A percentile compares a stretch with the other conserved stretches of the same genome.
Evolutionary conservation across 306 rosid genomes (phyloP).

Genomic region (Castanospermum australe): DNA sequence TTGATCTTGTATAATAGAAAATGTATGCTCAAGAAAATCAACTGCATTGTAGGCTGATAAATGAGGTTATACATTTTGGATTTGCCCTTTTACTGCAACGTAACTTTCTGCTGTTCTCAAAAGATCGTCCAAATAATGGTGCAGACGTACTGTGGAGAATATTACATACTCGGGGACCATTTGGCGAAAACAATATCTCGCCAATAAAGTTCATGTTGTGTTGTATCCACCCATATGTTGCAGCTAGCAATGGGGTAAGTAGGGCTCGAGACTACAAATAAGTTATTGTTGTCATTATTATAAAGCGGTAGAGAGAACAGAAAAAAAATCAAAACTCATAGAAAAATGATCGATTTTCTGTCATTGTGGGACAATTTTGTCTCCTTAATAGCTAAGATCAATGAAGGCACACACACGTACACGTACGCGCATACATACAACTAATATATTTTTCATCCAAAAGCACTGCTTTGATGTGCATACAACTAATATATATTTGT

Average conservation of each 20-base stretch:
- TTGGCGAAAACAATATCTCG: background rate
- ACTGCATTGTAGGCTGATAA: background rate
- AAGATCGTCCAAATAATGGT: background rate
- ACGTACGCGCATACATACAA: background rate
- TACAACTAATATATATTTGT: no score
- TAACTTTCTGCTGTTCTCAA: background rate
- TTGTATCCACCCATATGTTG: background rate
- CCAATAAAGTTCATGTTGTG: background rate
- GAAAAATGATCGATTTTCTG: constrained; percentile 17
- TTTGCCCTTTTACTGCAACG: background rate
- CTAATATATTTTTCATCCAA: background rate
- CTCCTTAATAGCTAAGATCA: background rate
- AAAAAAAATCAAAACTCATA: background rate
- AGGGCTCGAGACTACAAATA: background rate
- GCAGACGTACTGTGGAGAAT: background rate
- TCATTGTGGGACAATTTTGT: constrained; percentile 26
- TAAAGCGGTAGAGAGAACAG: background rate
- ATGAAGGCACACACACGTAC: background rate
- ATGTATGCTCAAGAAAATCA: background rate
- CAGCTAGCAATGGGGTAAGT: background rate
- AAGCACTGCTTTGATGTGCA: background rate
- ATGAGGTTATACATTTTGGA: background rate
- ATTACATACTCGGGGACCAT: constrained; percentile 1
- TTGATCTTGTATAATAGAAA: background rate
- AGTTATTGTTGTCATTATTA: constrained; percentile 17